A percentile compares a stretch with the other conserved stretches of the same genome.
phyloP scores from a whole-genome alignment of 163 green algal species.

The Volvox carteri region DNA sequence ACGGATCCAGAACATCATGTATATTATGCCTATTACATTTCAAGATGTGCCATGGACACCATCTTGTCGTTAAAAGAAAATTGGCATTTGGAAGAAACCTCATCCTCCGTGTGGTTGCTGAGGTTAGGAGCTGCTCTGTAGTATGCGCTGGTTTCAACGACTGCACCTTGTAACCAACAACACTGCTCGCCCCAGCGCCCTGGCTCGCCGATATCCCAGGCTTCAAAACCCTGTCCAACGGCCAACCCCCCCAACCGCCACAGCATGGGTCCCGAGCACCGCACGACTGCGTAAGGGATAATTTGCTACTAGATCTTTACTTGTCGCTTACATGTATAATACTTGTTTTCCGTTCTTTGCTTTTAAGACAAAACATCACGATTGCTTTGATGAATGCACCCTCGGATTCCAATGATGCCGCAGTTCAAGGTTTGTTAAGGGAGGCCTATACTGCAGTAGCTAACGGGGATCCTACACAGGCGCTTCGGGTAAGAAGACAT shows the following conservation, averaged over 20 bases:
- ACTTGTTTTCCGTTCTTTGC: not conserved
- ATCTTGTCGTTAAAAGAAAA: too few relatives aligned
- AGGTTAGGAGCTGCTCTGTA: too few relatives aligned
- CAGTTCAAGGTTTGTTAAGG: not conserved
- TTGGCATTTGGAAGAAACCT: too few relatives aligned
- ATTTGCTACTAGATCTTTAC: not conserved
- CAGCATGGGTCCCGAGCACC: not conserved
- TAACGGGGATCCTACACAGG: slow-evolving; percentile 16
- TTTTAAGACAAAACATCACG: not conserved
- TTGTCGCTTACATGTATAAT: not conserved
- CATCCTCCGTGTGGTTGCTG: too few relatives aligned
- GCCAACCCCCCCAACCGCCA: not conserved
- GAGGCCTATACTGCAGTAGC: slow-evolving; percentile 5
- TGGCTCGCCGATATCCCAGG: too few relatives aligned
- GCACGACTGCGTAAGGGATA: not conserved
- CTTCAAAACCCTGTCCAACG: not conserved
- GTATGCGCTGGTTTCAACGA: too few relatives aligned
- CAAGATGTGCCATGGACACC: too few relatives aligned
- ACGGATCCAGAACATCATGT: too few relatives aligned
- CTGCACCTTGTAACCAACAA: too few relatives aligned
- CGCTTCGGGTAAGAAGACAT: slow-evolving; percentile 28
- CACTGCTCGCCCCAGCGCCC: too few relatives aligned
- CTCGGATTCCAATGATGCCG: not conserved
- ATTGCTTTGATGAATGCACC: slow-evolving; percentile 2
- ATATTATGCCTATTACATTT: too few relatives aligned